A percentile compares a stretch with the other conserved stretches of the same genome.
phyloP scores from a whole-genome alignment of 352 stramenopile genomes.

The Phytophthora crassamura region DNA sequence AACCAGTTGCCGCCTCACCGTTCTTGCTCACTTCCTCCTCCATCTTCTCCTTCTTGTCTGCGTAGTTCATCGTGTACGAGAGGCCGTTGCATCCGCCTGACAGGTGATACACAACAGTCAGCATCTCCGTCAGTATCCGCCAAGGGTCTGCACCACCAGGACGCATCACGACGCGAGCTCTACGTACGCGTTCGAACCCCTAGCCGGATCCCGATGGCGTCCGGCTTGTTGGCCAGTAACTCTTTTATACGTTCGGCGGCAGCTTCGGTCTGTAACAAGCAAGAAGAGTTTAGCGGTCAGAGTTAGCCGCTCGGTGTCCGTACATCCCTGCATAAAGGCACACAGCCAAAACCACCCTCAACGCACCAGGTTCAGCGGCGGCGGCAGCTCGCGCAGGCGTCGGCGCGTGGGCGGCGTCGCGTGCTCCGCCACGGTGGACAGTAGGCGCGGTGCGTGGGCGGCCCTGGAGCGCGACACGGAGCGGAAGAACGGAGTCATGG shows the following conservation, averaged over 20 bases:
- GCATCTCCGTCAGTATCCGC: constrained; percentile 2
- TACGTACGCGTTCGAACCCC: constrained; percentile 93
- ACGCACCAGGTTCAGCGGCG: constrained; percentile 78
- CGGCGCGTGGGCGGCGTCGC: constrained; percentile 49
- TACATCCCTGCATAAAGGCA: constrained; percentile 5
- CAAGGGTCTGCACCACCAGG: constrained; percentile 7
- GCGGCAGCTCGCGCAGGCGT: constrained; percentile 70
- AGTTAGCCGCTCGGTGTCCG: constrained; percentile 7
- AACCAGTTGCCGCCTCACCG: constrained; percentile 40
- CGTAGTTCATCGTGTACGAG: constrained; percentile 99
- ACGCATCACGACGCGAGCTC: neutral
- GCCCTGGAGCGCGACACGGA: constrained; percentile 27
- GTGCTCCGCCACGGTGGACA: constrained; percentile 56
- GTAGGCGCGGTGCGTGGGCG: constrained; percentile 14
- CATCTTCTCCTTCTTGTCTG: constrained; percentile 93
- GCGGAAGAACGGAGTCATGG: constrained; percentile 47
- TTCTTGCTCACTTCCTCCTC: constrained; percentile 95
- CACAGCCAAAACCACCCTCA: neutral
- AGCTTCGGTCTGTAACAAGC: constrained; percentile 72
- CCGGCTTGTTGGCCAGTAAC: constrained; percentile 82
- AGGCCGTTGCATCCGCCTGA: constrained; percentile 98
- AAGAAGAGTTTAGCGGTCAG: neutral
- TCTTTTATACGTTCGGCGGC: constrained; percentile 90
- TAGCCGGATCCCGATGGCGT: constrained; percentile 95
- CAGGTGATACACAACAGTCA: constrained; percentile 3